Evolutionary conservation across 1,139 yeast species (phyloP).

Genomic region (Hyphopichia pseudoburtonii): DNA sequence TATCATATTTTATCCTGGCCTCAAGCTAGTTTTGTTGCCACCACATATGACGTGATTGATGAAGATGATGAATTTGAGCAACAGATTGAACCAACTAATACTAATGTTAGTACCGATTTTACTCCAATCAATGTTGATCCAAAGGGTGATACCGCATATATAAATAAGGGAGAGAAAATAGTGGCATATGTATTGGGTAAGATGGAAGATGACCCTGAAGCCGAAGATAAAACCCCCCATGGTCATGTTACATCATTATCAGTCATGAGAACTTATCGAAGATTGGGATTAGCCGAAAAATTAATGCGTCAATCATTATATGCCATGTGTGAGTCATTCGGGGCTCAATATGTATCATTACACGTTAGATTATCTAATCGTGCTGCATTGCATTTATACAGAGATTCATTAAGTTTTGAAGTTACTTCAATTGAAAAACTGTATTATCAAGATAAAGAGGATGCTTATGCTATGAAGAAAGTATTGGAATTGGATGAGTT

Average conservation of each 20-base stretch:
- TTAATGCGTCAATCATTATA: slow-evolving; percentile 83
- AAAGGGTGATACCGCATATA: slow-evolving; percentile 57
- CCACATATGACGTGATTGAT: slow-evolving; percentile 52
- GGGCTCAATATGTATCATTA: slow-evolving; percentile 80
- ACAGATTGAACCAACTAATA: slow-evolving; percentile 29
- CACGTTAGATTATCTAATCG: slow-evolving; percentile 93
- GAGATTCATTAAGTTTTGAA: slow-evolving; percentile 81
- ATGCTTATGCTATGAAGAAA: slow-evolving; percentile 95
- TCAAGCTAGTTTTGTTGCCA: slow-evolving; percentile 94
- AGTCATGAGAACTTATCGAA: slow-evolving; percentile 92
- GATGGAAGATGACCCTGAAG: slow-evolving; percentile 92
- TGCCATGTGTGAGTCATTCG: slow-evolving; percentile 79
- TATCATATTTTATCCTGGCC: slow-evolving; percentile 97
- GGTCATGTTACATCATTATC: slow-evolving; percentile 94
- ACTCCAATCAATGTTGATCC: slow-evolving; percentile 31
- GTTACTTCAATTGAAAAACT: slow-evolving; percentile 79
- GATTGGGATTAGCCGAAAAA: slow-evolving; percentile 93
- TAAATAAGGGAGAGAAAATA: slow-evolving; percentile 68
- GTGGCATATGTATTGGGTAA: slow-evolving; percentile 95
- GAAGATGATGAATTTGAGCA: slow-evolving; percentile 37
- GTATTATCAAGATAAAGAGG: slow-evolving; percentile 96
- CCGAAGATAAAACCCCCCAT: slow-evolving; percentile 71
- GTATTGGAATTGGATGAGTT: slow-evolving; percentile 57
- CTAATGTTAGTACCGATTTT: slow-evolving; percentile 21
- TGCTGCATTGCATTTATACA: slow-evolving; percentile 91